Percentiles rank a stretch among this genome's conserved stretches.
Conservation (phyloP, 108 stramenopile genomes). For the Skeletonema tropicum region DNA sequence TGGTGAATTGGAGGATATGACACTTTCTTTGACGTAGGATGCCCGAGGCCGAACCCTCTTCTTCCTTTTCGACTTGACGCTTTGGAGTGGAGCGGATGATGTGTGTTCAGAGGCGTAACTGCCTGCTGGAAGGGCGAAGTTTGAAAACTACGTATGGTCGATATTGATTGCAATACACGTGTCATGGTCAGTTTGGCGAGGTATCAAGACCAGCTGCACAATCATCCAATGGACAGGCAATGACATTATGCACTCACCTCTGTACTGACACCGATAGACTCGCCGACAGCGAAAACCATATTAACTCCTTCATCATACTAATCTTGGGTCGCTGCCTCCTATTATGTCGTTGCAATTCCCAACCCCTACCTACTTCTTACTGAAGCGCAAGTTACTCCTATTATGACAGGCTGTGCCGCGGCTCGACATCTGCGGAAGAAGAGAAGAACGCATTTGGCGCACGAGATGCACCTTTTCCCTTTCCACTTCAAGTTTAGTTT, state of each 20-base stretch:
- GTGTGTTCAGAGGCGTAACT: not conserved
- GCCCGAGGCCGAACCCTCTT: slow-evolving; percentile 22
- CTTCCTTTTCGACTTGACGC: slow-evolving; percentile 23
- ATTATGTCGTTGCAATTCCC: not conserved
- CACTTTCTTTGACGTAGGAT: slow-evolving; percentile 33
- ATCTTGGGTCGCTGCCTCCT: not conserved
- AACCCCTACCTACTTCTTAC: too few relatives aligned
- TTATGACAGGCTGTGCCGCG: too few relatives aligned
- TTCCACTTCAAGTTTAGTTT: not conserved
- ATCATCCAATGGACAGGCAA: not conserved
- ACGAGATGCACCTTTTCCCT: not conserved
- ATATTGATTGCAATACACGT: not conserved
- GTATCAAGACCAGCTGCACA: not conserved
- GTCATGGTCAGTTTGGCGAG: not conserved
- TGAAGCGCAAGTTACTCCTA: too few relatives aligned
- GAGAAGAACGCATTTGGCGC: too few relatives aligned
- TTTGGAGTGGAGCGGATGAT: slow-evolving; percentile 17
- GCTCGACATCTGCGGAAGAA: too few relatives aligned
- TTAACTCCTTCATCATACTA: not conserved
- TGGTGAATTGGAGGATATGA: slow-evolving; percentile 10
- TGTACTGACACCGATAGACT: not conserved
- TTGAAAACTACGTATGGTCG: slow-evolving; percentile 1
- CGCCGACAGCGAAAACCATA: slow-evolving; percentile 1
- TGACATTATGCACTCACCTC: not conserved
- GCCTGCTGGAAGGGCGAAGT: not conserved